phyloP scores from a whole-genome alignment of 2,329 filamentous ascomycete species.

The Tolypocladium guangdongense region DNA sequence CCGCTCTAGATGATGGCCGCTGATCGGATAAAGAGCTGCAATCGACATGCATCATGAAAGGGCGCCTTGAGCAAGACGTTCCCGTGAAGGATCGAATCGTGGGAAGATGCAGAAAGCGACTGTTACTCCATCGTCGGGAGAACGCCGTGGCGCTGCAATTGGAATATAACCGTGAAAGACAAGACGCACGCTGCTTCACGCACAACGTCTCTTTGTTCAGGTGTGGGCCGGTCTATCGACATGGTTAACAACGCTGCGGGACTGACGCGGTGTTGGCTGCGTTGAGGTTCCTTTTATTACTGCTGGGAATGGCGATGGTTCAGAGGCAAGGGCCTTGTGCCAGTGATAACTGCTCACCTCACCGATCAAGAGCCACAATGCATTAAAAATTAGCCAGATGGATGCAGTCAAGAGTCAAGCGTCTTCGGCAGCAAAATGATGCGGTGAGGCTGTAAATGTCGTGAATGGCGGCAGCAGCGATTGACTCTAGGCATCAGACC shows the following conservation, averaged over 20 bases:
- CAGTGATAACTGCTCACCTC: too few relatives aligned
- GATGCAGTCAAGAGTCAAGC: too few relatives aligned
- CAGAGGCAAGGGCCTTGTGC: too few relatives aligned
- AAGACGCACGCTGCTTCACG: neutral
- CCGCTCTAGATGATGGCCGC: neutral
- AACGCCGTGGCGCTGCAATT: neutral
- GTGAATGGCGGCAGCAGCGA: neutral
- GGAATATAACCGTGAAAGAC: neutral
- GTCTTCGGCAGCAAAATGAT: neutral
- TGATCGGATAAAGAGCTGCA: neutral
- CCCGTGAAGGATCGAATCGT: neutral
- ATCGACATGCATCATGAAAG: neutral
- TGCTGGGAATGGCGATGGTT: neutral
- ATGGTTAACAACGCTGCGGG: neutral
- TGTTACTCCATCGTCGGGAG: neutral
- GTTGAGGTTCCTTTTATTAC: neutral
- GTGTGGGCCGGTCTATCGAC: neutral
- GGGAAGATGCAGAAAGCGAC: neutral
- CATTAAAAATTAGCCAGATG: too few relatives aligned
- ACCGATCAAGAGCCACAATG: too few relatives aligned
- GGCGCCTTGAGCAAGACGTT: neutral
- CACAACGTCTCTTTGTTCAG: neutral
- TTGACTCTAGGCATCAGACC: too few relatives aligned
- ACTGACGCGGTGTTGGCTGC: neutral
- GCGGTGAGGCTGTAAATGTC: neutral